These are phyloP conservation scores for Fusarium austroafricanum DNA, from an alignment of 2,329 filamentous ascomycete genomes.

Conservation along the genomic window DNA sequence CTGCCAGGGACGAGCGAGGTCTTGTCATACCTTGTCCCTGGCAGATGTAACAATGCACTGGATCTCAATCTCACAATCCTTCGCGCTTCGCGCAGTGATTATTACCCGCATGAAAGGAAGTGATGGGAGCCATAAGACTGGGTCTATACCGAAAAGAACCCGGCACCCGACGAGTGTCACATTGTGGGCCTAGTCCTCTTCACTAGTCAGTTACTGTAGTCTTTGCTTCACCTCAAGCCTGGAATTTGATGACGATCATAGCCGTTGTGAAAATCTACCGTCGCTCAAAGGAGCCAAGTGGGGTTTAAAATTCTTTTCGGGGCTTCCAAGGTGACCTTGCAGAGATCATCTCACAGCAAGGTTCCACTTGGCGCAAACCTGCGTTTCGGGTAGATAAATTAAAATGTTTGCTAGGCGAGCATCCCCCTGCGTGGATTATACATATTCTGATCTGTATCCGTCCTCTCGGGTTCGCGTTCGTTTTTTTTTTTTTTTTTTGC, in stretches of 20 bases:
- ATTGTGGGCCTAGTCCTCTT: not conserved
- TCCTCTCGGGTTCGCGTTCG: slow-evolving; percentile 16
- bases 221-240: no score
- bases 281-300: not conserved
- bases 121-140: no score
- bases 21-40: no score
- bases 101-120: not conserved
- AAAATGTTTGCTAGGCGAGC: not conserved
- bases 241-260: not conserved
- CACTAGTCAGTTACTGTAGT: no score
- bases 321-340: no score
- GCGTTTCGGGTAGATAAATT: slow-evolving; percentile 6
- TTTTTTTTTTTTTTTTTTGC: not conserved
- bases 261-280: not conserved
- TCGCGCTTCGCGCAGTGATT: not conserved
- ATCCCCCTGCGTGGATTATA: slow-evolving; percentile 7
- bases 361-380: not conserved
- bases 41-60: no score
- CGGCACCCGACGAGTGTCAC: no score
- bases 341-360: not conserved
- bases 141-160: no score
- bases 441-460: slow-evolving; percentile 13
- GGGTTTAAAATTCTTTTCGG: not conserved
- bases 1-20: no score
- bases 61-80: no score